phyloP scores from a whole-genome alignment of 208 protist species.

The Endotrypanum monterogeii region DNA sequence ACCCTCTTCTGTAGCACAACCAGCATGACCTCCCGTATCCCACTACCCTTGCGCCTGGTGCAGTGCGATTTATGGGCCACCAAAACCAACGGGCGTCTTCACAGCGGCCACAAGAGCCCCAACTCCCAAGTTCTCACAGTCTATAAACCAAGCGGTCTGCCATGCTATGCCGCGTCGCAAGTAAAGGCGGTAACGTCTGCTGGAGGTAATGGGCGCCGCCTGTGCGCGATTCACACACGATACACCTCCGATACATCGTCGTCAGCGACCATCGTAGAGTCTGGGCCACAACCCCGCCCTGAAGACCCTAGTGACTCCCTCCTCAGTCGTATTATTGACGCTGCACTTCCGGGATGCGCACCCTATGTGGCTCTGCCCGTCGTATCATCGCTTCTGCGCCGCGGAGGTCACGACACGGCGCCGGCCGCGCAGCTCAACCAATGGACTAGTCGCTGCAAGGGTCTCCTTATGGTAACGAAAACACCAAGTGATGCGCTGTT shows the following conservation, averaged over 20 bases:
- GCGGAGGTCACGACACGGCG: not conserved
- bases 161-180: conserved; percentile 59
- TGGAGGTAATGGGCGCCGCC: conserved; percentile 27
- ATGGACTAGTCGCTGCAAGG: conserved; percentile 54
- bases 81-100: not conserved
- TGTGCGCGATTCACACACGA: conserved; percentile 33
- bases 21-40: conserved; percentile 47
- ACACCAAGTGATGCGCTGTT: conserved; percentile 50
- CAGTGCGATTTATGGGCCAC: conserved; percentile 27
- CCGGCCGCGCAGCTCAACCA: conserved; percentile 43
- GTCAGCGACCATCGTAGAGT: conserved; percentile 1
- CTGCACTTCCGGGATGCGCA: conserved; percentile 38
- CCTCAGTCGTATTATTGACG: conserved; percentile 42
- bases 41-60: conserved; percentile 56
- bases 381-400: conserved; percentile 31
- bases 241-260: not conserved
- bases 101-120: not conserved
- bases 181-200: conserved; percentile 19
- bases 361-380: conserved; percentile 29
- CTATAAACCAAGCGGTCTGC: conserved; percentile 71
- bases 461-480: conserved; percentile 48
- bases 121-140: conserved; percentile 31
- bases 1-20: not conserved
- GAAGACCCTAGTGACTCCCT: conserved; percentile 65
- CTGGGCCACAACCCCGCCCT: conserved; percentile 19